These are phyloP conservation scores for Akanthomyces dipterigenus DNA, from an alignment of 2,329 filamentous ascomycete species.

Conservation along the genomic window DNA sequence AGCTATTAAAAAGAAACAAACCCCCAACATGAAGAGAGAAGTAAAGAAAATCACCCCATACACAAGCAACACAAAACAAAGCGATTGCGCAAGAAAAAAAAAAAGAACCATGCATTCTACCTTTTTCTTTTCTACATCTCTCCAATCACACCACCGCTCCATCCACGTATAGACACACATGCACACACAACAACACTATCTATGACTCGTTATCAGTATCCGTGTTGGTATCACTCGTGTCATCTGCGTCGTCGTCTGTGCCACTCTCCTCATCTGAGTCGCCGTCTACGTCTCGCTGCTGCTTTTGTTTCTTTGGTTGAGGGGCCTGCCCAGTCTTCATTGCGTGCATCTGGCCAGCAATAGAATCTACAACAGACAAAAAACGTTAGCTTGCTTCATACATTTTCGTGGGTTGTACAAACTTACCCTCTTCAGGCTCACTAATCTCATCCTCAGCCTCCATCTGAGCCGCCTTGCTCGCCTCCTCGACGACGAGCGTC, in stretches of 20 bases:
- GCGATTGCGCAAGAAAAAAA: background rate
- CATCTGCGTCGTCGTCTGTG: constrained; percentile 60
- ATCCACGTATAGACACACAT: background rate
- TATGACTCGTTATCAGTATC: constrained; percentile 58
- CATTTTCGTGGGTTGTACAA: background rate
- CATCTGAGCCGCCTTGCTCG: constrained; percentile 74
- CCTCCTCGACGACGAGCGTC: constrained; percentile 81
- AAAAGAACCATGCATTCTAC: background rate
- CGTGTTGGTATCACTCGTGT: constrained; percentile 62
- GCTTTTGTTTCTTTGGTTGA: constrained; percentile 51
- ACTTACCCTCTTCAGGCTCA: constrained; percentile 92
- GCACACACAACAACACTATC: background rate
- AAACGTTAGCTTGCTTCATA: constrained; percentile 18
- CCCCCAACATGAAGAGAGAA: background rate
- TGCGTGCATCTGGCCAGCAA: constrained; percentile 85
- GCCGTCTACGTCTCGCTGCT: constrained; percentile 26
- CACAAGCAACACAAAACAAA: background rate
- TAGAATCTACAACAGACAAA: constrained; percentile 54
- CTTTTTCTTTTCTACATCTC: background rate
- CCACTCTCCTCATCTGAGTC: constrained; percentile 77
- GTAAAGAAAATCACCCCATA: background rate
- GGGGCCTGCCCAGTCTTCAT: constrained; percentile 64
- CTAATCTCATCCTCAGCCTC: constrained; percentile 90
- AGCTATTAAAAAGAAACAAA: too few relatives aligned
- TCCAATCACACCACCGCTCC: background rate